Base-by-base conservation (phyloP, 2,329 filamentous ascomycete genomes). In the Albifimbria verrucaria region DNA sequence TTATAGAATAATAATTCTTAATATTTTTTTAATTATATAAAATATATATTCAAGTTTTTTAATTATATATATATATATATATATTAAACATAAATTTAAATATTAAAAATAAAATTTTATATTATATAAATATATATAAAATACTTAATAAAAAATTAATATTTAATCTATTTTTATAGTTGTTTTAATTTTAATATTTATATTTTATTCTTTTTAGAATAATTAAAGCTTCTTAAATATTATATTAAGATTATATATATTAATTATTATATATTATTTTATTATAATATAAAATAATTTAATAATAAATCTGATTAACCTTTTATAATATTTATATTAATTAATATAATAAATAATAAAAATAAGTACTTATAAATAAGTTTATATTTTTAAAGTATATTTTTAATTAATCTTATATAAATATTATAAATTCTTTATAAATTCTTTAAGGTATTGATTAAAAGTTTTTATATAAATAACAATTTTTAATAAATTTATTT, bases 351-450 rank as follows among this genome's bases (percentile, higher is more conserved):
- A 42, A 46, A 32, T 22, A 46, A 15, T 48, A 53, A 45, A 53
- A 21, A n/a, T n/a, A n/a, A n/a, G n/a, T n/a, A n/a, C n/a, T n/a
- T n/a, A n/a, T n/a, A n/a, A n/a, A n/a, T 1, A 9, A 18, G 36
- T 32, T 44, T 45, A 32, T 53, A 49, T 44, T 32, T 48, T 52
- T 22, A 46, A n/a, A n/a, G n/a, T n/a, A n/a, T n/a, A n/a, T n/a
- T n/a, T 18, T 51, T 5, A n/a, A n/a, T 32, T 25, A 21, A 36
- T 36, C n/a, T 36, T 10, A 10, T 10, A 10, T 36, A 36, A 10
- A n/a, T 36, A 10, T 24, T 4, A 26, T 42, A 26, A 43, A 54
- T 46, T 24, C 26, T 12, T 50, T 42, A 43, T 22, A 36, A 9
- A 36, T 36, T 36, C 28, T 36, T n/a, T 36, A 36, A n/a, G 28